These are phyloP conservation scores for Inga laurina DNA, from an alignment of 306 rosid species.

Conservation along the genomic window DNA sequence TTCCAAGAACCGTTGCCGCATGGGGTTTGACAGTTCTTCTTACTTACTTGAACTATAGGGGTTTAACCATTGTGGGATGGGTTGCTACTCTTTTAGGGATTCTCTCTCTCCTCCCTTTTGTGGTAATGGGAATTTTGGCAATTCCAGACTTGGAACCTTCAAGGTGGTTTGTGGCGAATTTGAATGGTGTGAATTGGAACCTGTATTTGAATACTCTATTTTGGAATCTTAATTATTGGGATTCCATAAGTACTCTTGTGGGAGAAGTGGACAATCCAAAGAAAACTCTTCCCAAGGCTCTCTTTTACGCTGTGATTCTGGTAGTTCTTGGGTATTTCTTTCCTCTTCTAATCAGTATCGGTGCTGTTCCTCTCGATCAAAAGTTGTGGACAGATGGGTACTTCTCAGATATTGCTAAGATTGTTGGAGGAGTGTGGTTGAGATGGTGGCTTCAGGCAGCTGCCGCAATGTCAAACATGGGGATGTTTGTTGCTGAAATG, in stretches of 20 bases:
- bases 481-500: conserved; percentile 89
- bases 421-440: conserved; percentile 80
- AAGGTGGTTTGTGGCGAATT: conserved; percentile 61
- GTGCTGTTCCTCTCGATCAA: conserved; percentile 59
- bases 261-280: conserved; percentile 79
- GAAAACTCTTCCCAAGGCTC: conserved; percentile 72
- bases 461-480: conserved; percentile 87
- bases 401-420: conserved; percentile 68
- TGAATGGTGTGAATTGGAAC: conserved; percentile 61
- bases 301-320: conserved; percentile 67
- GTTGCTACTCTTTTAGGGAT: conserved; percentile 67
- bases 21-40: conserved; percentile 57
- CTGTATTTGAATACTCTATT: conserved; percentile 70
- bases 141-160: conserved; percentile 64
- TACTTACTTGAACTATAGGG: conserved; percentile 79
- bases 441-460: conserved; percentile 83
- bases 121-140: conserved; percentile 68
- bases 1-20: conserved; percentile 53
- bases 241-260: conserved; percentile 74
- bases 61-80: conserved; percentile 72
- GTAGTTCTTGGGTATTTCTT: conserved; percentile 68
- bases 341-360: conserved; percentile 69
- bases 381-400: conserved; percentile 73
- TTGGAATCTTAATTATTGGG: conserved; percentile 83
- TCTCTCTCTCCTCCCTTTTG: conserved; percentile 72